Percentiles rank a stretch among this genome's conserved stretches.
These are phyloP conservation scores for Acanthamoeba triangularis DNA, from an alignment of 208 protist species.

Conservation along the genomic window DNA sequence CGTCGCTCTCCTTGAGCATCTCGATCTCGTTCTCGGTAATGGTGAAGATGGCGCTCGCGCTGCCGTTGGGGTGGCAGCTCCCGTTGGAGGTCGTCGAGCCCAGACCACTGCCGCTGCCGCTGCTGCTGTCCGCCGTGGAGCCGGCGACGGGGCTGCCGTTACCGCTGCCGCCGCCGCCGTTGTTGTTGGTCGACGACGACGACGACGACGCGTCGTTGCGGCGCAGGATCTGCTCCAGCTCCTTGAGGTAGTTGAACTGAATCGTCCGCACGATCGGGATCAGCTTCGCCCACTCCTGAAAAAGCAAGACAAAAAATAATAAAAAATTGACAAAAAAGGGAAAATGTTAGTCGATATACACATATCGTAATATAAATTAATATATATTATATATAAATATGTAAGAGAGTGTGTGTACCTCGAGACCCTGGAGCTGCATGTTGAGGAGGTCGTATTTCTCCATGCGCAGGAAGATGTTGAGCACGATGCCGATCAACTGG, in stretches of 20 bases:
- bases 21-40: constrained; percentile 57
- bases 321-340: too few species aligned
- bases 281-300: constrained; percentile 55
- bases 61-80: not conserved
- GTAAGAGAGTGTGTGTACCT: not conserved
- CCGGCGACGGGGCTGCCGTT: not conserved
- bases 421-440: constrained; percentile 64
- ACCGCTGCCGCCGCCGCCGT: not conserved
- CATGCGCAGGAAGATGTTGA: constrained; percentile 64
- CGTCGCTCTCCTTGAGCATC: constrained; percentile 31
- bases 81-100: not conserved
- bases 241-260: constrained; percentile 70
- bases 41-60: constrained; percentile 20
- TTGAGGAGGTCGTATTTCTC: constrained; percentile 61
- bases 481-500: constrained; percentile 45
- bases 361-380: too few species aligned
- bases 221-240: constrained; percentile 58
- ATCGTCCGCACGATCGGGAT: constrained; percentile 69
- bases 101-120: not conserved
- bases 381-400: not conserved
- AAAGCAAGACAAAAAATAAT: too few species aligned
- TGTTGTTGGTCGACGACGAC: not conserved
- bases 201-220: not conserved
- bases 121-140: not conserved
- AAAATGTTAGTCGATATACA: not conserved